phyloP scores from a whole-genome alignment of 2,329 filamentous ascomycete genomes.

The Phyllosticta citriasiana region DNA sequence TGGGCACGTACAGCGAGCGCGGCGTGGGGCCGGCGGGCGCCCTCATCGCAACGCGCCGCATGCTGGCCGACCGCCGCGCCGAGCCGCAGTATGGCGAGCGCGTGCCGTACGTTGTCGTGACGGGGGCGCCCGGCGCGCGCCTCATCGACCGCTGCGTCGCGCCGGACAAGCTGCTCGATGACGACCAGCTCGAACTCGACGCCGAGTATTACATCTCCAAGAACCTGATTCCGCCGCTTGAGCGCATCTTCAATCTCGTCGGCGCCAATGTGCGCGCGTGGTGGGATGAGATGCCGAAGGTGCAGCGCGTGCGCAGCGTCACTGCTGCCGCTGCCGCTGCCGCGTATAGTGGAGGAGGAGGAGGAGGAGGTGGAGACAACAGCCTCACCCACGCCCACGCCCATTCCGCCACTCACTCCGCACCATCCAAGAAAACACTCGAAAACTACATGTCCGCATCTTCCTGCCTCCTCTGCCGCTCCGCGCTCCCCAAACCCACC shows the following conservation, averaged over 20 bases:
- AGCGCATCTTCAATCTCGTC: conserved; percentile 93
- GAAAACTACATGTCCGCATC: conserved; percentile 85
- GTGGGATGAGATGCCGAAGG: conserved; percentile 96
- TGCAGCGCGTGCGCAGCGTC: conserved; percentile 64
- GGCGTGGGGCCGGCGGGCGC: conserved; percentile 77
- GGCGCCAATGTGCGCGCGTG: conserved; percentile 83
- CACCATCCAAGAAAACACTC: conserved; percentile 55
- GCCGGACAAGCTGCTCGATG: conserved; percentile 70
- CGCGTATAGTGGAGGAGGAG: background rate
- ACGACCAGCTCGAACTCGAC: conserved; percentile 71
- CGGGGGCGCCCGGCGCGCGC: conserved; percentile 74
- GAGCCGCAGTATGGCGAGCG: conserved; percentile 94
- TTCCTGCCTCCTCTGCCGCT: conserved; percentile 66
- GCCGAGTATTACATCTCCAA: conserved; percentile 96
- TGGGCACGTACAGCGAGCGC: conserved; percentile 78
- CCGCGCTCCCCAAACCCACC: conserved; percentile 42
- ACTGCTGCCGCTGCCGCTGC: conserved; percentile 18
- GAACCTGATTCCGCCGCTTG: conserved; percentile 87
- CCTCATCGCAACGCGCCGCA: conserved; percentile 73
- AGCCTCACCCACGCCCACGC: background rate
- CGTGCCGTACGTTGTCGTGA: conserved; percentile 86
- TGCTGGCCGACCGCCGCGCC: conserved; percentile 74
- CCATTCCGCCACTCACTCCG: background rate
- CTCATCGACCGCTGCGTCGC: conserved; percentile 84
- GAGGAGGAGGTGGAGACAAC: conserved; percentile 4